These are phyloP conservation scores for Lactifluus rugatus DNA, from an alignment of 768 basidiomycete genomes.

Conservation along the genomic window DNA sequence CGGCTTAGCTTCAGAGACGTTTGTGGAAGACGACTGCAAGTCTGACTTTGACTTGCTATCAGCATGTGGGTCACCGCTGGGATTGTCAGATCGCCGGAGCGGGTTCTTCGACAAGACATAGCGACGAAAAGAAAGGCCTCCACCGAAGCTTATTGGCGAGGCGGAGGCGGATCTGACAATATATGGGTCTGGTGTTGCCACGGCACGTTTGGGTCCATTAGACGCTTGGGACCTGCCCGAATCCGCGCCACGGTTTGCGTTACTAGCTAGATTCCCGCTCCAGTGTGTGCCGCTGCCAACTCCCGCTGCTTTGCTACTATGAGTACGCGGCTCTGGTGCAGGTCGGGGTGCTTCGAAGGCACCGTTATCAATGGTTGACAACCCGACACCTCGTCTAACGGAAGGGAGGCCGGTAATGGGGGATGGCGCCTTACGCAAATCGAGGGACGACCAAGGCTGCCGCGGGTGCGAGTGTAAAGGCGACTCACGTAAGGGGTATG, in stretches of 20 bases:
- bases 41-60: slow-evolving; percentile 6
- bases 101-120: slow-evolving; percentile 3
- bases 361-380: slow-evolving; percentile 7
- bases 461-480: not conserved
- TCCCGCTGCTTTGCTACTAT: not conserved
- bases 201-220: not conserved
- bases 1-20: slow-evolving; percentile 1
- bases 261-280: not conserved
- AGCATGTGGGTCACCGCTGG: not conserved
- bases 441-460: not conserved
- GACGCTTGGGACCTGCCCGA: not conserved
- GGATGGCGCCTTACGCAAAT: not conserved
- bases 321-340: not conserved
- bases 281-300: not conserved
- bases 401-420: not conserved
- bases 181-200: not conserved
- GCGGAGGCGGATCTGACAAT: not conserved
- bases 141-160: slow-evolving; percentile 2
- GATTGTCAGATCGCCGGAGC: not conserved
- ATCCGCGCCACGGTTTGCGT: not conserved
- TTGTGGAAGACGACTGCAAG: slow-evolving; percentile 1
- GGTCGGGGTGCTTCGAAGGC: slow-evolving; percentile 14
- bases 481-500: not conserved
- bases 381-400: not conserved
- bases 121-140: slow-evolving; percentile 6